Percentiles rank a stretch among this genome's conserved stretches.
Conservation (phyloP, 352 stramenopile genomes). For the Phytophthora uliginosa region DNA sequence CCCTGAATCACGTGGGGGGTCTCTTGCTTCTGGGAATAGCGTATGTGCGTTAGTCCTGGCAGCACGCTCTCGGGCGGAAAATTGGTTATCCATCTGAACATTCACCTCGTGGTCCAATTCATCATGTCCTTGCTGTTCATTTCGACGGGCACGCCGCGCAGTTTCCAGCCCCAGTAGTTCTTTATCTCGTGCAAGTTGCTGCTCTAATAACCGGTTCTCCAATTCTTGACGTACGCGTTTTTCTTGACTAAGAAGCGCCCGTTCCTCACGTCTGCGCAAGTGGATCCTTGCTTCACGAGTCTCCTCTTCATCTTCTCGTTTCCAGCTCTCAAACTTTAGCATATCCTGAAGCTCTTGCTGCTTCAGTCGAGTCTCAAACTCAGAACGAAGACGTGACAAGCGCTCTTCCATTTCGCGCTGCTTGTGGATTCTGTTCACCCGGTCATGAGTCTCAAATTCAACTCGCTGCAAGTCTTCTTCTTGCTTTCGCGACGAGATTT, state of each 20-base stretch:
- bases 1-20: slow-evolving; percentile 1
- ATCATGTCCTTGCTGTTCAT: slow-evolving; percentile 40
- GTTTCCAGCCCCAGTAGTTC: slow-evolving; percentile 56
- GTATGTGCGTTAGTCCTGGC: neutral
- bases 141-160: slow-evolving; percentile 33
- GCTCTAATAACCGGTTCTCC: slow-evolving; percentile 54
- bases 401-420: slow-evolving; percentile 74
- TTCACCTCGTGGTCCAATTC: slow-evolving; percentile 40
- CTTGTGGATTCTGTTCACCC: slow-evolving; percentile 68
- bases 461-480: slow-evolving; percentile 82
- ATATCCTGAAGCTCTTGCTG: slow-evolving; percentile 81
- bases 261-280: slow-evolving; percentile 52
- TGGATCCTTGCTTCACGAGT: slow-evolving; percentile 41
- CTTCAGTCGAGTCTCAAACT: slow-evolving; percentile 79
- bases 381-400: slow-evolving; percentile 66
- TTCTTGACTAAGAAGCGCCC: slow-evolving; percentile 60
- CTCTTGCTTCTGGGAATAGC: neutral
- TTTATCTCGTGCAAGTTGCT: slow-evolving; percentile 56
- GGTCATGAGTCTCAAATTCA: slow-evolving; percentile 79
- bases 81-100: slow-evolving; percentile 19
- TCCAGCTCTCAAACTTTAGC: slow-evolving; percentile 80
- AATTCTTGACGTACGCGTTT: slow-evolving; percentile 63
- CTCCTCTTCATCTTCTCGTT: slow-evolving; percentile 70
- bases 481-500: slow-evolving; percentile 72
- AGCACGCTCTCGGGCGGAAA: slow-evolving; percentile 5